A percentile compares a stretch with the other conserved stretches of the same genome.
Evolutionary conservation across 2,329 filamentous ascomycete genomes (phyloP).

Genomic region (Fusarium kyushuense): DNA sequence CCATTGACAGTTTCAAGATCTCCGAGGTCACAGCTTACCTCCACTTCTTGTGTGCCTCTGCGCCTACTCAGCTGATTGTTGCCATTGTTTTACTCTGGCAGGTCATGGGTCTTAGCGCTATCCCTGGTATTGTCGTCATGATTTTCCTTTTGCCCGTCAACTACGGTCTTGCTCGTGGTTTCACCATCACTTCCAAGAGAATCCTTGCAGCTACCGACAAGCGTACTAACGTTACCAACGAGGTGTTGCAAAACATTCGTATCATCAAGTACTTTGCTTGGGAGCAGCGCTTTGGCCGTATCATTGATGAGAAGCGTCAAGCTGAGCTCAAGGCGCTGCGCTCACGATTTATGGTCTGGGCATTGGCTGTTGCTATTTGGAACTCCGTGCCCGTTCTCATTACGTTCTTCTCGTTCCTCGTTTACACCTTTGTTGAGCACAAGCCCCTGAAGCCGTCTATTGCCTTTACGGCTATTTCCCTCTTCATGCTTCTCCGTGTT

Average conservation of each 20-base stretch:
- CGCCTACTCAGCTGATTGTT: slow-evolving; percentile 87
- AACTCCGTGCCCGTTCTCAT: slow-evolving; percentile 95
- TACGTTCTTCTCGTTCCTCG: slow-evolving; percentile 94
- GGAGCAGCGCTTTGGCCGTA: slow-evolving; percentile 89
- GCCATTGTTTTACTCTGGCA: slow-evolving; percentile 86
- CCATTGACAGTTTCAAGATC: slow-evolving; percentile 99
- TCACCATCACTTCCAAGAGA: slow-evolving; percentile 86
- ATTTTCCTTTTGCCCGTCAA: slow-evolving; percentile 88
- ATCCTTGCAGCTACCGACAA: slow-evolving; percentile 96
- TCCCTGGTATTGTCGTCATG: slow-evolving; percentile 94
- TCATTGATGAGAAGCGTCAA: slow-evolving; percentile 89
- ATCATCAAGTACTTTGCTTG: slow-evolving; percentile 99
- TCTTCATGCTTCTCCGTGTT: slow-evolving; percentile 93
- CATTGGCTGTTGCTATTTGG: slow-evolving; percentile 92
- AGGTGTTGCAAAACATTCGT: slow-evolving; percentile 95
- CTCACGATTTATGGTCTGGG: slow-evolving; percentile 90
- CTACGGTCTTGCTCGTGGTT: slow-evolving; percentile 86
- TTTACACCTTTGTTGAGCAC: slow-evolving; percentile 90
- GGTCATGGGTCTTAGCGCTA: slow-evolving; percentile 91
- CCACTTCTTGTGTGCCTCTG: slow-evolving; percentile 93
- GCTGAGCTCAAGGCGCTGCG: slow-evolving; percentile 83
- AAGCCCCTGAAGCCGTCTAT: slow-evolving; percentile 92
- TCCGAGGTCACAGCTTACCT: slow-evolving; percentile 94
- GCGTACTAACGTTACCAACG: slow-evolving; percentile 95
- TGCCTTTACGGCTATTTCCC: slow-evolving; percentile 94